Base-by-base conservation (phyloP, 768 basidiomycete species). In the Candolleomyces aberdarensis region DNA sequence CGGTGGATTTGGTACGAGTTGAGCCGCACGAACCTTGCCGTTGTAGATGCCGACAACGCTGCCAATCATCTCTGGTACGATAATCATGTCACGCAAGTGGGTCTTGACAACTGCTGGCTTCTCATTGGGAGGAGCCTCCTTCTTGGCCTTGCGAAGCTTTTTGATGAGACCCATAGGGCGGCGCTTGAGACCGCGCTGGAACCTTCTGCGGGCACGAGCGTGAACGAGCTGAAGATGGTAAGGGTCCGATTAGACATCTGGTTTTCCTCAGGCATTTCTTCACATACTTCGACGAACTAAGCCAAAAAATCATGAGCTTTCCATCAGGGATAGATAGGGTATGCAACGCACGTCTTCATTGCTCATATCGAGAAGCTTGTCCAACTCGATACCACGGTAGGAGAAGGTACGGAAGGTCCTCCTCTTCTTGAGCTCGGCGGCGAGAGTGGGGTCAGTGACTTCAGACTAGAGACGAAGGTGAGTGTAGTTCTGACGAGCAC, bases 61-160 rank as follows among this genome's bases (percentile, higher is more conserved):
- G 63, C 97, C 97, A 77, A 99, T 98, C 97, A 99, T 98, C 83
- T 99, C 97, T 54, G 97, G 97, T 62, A 99, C 97, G 78, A 99
- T 89, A 78, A 98, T 96, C 97, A 99, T 98, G 80, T 98, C 89
- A 71, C 97, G 94, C 69, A 99, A 84, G 79, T 99, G 97, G 60
- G 97, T 99, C 86, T 98, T 99, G 72, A 99, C 96, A 68, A 95
- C 92, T 56, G 94, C 85, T 62, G 97, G 97, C 84, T 99, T 98
- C 82, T 98, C 96, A 79, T 98, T 97, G 67, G 96, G 92, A 60
- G 87, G 92, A n/a, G 95, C 94, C 78, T 98, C 95, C 83, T 96
- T 98, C 87, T 99, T 99, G 61, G 97, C 94, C 79, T 97, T 96
- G 77, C 97, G 93, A 69, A 99, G 85, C 80, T 99, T 99, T 85